Conservation (phyloP, 495 filamentous ascomycete genomes). For the Aspergillus campestris region DNA sequence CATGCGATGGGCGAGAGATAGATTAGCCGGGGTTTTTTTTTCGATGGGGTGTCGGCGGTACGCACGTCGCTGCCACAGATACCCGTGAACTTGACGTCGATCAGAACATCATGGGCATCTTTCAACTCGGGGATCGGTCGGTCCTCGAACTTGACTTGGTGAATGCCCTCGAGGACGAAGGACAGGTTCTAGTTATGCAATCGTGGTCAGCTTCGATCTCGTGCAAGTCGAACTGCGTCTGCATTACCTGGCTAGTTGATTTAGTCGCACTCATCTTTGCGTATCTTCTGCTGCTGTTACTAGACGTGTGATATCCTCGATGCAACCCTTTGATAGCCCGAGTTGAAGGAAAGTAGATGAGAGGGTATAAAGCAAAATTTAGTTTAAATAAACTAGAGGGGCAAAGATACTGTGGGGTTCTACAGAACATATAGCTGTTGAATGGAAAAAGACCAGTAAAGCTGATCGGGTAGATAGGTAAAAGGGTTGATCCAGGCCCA, state of each 20-base stretch:
- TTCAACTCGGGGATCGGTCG: constrained; percentile 62
- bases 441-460: too few species aligned
- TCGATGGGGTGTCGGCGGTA: background rate
- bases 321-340: too few species aligned
- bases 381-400: background rate
- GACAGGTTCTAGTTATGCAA: constrained; percentile 64
- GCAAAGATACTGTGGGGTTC: background rate
- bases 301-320: too few species aligned
- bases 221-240: background rate
- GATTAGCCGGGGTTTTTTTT: background rate
- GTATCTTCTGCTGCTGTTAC: too few species aligned
- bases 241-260: too few species aligned
- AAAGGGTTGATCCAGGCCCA: too few species aligned
- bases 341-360: too few species aligned
- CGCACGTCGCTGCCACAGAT: constrained; percentile 82
- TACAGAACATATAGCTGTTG: background rate
- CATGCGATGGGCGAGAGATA: background rate
- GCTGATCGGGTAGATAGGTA: too few species aligned
- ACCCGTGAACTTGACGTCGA: constrained; percentile 77
- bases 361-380: too few species aligned
- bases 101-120: constrained; percentile 64
- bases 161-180: constrained; percentile 69
- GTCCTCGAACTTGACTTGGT: constrained; percentile 66
- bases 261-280: too few species aligned
- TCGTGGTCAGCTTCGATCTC: background rate